These are phyloP conservation scores for Lichtheimia corymbifera DNA, from an alignment of 371 early-diverging fungal species.

Conservation along the genomic window DNA sequence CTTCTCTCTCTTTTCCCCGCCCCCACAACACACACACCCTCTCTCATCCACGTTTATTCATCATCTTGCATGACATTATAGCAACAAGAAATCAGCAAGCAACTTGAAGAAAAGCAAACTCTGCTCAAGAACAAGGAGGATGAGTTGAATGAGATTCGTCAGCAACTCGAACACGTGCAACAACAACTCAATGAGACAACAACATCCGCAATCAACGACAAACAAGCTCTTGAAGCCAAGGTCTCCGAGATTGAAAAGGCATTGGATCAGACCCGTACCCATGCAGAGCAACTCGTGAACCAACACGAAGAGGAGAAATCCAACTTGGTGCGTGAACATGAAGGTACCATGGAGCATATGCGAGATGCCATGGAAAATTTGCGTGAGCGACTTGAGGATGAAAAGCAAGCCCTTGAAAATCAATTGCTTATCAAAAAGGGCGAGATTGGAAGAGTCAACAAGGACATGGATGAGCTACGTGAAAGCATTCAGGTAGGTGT, in stretches of 20 bases:
- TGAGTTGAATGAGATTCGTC: constrained; percentile 2
- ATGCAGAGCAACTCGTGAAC: neutral
- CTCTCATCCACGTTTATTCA: too few relatives aligned
- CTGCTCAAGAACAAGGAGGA: neutral
- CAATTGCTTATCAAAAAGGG: constrained; percentile 13
- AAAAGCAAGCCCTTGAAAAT: constrained; percentile 15
- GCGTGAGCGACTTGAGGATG: constrained; percentile 23
- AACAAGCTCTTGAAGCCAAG: neutral
- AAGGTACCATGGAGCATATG: neutral
- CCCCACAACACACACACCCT: too few relatives aligned
- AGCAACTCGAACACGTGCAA: neutral
- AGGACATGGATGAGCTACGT: constrained; percentile 22
- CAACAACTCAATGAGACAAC: neutral
- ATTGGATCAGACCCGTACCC: constrained; percentile 10
- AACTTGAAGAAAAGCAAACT: neutral
- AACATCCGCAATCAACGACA: neutral
- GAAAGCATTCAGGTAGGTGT: constrained; percentile 15
- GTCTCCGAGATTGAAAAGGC: neutral
- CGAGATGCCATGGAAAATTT: constrained; percentile 14
- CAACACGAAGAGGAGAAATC: neutral
- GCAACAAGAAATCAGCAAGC: neutral
- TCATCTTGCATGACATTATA: neutral
- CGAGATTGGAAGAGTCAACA: constrained; percentile 18
- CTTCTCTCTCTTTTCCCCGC: too few relatives aligned
- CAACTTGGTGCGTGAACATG: neutral